Evolutionary conservation across 2,329 filamentous ascomycete genomes (phyloP).

Genomic region (Hansfordia pulvinata): DNA sequence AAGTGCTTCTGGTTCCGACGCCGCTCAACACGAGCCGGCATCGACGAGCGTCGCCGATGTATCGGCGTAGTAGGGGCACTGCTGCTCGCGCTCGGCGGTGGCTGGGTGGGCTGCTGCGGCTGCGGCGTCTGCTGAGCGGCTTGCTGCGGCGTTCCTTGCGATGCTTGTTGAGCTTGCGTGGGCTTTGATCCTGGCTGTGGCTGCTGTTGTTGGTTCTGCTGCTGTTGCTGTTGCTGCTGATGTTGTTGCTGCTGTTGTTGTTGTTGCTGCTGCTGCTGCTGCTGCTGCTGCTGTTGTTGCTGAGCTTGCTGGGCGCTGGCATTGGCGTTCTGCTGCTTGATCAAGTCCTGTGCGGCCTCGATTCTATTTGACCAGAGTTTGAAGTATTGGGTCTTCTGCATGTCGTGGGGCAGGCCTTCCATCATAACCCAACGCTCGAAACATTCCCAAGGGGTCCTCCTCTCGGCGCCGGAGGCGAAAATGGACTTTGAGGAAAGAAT

Average conservation of each 20-base stretch:
- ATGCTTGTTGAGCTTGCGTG: no score
- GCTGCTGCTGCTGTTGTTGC: slow-evolving; percentile 13
- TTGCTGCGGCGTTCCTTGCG: slow-evolving; percentile 10
- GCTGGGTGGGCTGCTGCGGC: slow-evolving; percentile 16
- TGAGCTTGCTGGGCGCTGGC: slow-evolving; percentile 21
- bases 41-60: slow-evolving; percentile 55
- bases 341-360: slow-evolving; percentile 41
- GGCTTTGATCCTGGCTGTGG: no score
- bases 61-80: slow-evolving; percentile 31
- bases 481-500: slow-evolving; percentile 61
- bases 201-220: slow-evolving; percentile 9
- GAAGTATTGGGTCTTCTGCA: slow-evolving; percentile 94
- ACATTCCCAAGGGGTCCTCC: slow-evolving; percentile 94
- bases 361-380: slow-evolving; percentile 53
- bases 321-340: slow-evolving; percentile 38
- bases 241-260: slow-evolving; percentile 41
- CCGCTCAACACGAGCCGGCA: slow-evolving; percentile 74
- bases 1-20: slow-evolving; percentile 77
- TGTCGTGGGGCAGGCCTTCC: slow-evolving; percentile 81
- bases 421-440: slow-evolving; percentile 93
- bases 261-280: slow-evolving; percentile 17
- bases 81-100: slow-evolving; percentile 23
- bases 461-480: slow-evolving; percentile 75
- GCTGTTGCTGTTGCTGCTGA: slow-evolving; percentile 17
- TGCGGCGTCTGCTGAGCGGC: slow-evolving; percentile 17